These are phyloP conservation scores for Cryphonectria radicalis DNA, from an alignment of 2,329 filamentous ascomycete genomes.

Conservation along the genomic window DNA sequence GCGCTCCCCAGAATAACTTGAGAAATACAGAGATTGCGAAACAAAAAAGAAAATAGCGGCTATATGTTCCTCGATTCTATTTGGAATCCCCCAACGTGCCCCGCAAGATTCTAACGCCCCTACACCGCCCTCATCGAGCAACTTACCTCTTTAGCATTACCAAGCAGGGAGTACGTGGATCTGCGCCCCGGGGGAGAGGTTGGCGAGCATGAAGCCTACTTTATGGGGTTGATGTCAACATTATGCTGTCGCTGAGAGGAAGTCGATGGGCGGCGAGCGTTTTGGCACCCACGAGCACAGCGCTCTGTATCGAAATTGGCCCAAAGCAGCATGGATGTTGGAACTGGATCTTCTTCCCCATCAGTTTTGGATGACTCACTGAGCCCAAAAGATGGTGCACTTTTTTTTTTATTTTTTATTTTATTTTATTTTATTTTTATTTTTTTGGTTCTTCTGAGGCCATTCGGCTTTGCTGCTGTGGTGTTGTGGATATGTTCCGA, in stretches of 20 bases:
- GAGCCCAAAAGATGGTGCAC: too few relatives aligned
- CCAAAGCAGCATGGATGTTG: background rate
- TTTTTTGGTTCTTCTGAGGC: background rate
- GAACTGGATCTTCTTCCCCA: background rate
- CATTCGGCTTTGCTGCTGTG: background rate
- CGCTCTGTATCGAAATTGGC: background rate
- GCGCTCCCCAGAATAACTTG: background rate
- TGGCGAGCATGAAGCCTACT: too few relatives aligned
- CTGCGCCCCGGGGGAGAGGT: too few relatives aligned
- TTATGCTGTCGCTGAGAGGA: too few relatives aligned
- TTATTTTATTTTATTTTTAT: too few relatives aligned
- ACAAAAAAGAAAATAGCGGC: background rate
- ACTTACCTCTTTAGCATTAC: conserved; percentile 35
- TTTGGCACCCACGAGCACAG: background rate
- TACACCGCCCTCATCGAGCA: conserved; percentile 60
- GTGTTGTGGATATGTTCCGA: background rate
- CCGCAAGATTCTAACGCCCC: conserved; percentile 46
- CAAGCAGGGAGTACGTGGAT: background rate
- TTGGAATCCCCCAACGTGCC: background rate
- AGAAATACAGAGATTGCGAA: background rate
- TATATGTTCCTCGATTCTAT: background rate
- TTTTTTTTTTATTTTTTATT: too few relatives aligned
- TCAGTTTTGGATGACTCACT: background rate
- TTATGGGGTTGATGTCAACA: too few relatives aligned
- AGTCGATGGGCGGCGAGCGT: too few relatives aligned